Evolutionary conservation across 768 basidiomycete genomes (phyloP), one percentile per base, ranked within the genome.

Genomic region (Xerocomus potaroensis): DNA sequence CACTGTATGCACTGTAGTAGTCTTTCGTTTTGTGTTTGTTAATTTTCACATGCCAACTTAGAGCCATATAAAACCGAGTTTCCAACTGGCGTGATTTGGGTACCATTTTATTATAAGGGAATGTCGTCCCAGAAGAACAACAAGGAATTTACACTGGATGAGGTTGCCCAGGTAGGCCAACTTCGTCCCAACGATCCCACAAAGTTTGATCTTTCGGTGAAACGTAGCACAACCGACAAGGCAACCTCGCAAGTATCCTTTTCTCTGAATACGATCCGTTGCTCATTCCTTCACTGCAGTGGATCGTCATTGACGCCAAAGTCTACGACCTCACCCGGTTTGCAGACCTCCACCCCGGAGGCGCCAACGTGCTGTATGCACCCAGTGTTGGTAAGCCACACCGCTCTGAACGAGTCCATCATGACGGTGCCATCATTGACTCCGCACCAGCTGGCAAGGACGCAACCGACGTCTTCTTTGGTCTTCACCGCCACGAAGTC

Each of bases 311-410:
- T 41, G 89, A 92, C 63, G 71, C 84, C 8, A 87, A 84, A 57
- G 87, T 92, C 23, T 92, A 86, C 47, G 80, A 91, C 60, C 64
- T 98, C 24, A 80, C 85, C 31, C 81, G 78, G 50, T 96, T 98
- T 57, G 83, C 81, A 19, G 72, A 81, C 50, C 67, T 96, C 41
- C 94, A 98, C 60, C 94, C 91, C 1, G 80, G 93, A 43, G 92
- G 93, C 9, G 63, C 78, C 22, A 83, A 80, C 27, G 91, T 95
- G 5, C 70, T 91, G 23, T 77, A 77, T 53, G 79, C 83, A 16
- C 67, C 77, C 9, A 67, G 73, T 30, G 75, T 95, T 43, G 87
- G 87, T 86, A 57, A 56, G 79, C 46, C 33, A 16, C 15, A 15
- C 6, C 14, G 33, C 16, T 15, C 9, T 16, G 12, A 27, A 16